Evolutionary conservation across 345 rosid genomes (phyloP).

Genomic region (Erodium maritimum): DNA sequence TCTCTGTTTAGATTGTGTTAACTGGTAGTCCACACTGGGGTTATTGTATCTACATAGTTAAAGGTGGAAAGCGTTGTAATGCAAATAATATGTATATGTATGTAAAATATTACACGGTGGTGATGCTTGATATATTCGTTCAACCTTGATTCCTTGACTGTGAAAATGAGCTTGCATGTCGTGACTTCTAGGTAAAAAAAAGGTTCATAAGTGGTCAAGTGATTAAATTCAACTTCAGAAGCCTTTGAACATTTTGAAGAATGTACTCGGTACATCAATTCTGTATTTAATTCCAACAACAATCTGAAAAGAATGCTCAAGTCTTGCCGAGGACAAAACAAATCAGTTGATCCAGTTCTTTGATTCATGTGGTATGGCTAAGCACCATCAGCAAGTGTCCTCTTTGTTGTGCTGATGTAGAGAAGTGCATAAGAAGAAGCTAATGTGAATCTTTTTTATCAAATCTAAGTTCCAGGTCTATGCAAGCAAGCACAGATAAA

Average conservation of each 20-base stretch:
- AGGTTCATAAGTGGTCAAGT: no score
- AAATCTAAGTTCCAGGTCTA: background rate
- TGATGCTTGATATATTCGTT: background rate
- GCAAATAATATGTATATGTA: background rate
- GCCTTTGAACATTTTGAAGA: no score
- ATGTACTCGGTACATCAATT: no score
- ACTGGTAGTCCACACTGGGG: slow-evolving; percentile 1
- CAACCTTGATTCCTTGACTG: no score
- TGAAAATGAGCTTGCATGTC: no score
- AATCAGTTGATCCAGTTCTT: background rate
- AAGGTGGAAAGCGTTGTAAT: background rate
- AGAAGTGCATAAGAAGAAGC: slow-evolving; percentile 45
- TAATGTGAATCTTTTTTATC: background rate
- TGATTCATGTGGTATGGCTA: slow-evolving; percentile 9
- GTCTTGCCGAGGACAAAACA: no score
- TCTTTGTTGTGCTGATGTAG: slow-evolving; percentile 80
- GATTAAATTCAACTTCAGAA: no score
- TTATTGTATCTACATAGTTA: background rate
- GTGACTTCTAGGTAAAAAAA: no score
- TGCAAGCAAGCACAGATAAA: no score
- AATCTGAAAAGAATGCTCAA: no score
- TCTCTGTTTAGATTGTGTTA: slow-evolving; percentile 8
- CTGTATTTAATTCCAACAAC: no score
- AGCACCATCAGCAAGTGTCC: slow-evolving; percentile 68
- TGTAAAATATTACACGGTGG: background rate